A percentile compares a stretch with the other conserved stretches of the same genome.
phyloP scores from a whole-genome alignment of 2,329 filamentous ascomycete genomes.

The Dissoconium aciculare region DNA sequence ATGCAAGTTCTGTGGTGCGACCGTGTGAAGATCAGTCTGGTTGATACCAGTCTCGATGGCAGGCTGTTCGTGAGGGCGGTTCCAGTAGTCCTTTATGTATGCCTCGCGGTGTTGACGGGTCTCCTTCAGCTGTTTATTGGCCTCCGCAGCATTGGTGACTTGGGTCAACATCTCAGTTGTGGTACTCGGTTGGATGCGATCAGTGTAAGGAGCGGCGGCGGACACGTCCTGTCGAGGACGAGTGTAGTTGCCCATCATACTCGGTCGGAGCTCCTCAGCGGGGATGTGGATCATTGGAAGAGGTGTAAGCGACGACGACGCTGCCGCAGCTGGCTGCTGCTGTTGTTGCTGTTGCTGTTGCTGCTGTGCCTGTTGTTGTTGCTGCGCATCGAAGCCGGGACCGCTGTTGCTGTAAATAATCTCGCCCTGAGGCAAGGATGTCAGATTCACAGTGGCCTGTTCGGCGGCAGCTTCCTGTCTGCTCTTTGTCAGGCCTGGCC shows the following conservation, averaged over 20 bases:
- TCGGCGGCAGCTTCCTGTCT: slow-evolving; percentile 66
- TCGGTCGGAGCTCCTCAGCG: slow-evolving; percentile 60
- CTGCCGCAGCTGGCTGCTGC: slow-evolving; percentile 40
- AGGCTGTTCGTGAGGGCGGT: slow-evolving; percentile 60
- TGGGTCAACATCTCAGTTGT: slow-evolving; percentile 70
- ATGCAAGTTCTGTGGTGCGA: slow-evolving; percentile 31
- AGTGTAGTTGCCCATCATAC: slow-evolving; percentile 70
- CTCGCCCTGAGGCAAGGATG: slow-evolving; percentile 59
- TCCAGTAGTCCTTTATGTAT: slow-evolving; percentile 70
- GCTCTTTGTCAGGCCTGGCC: slow-evolving; percentile 79
- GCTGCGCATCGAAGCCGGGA: slow-evolving; percentile 22
- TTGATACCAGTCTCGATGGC: slow-evolving; percentile 33
- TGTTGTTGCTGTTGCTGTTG: too few species aligned
- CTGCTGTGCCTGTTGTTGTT: too few species aligned
- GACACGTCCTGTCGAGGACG: slow-evolving; percentile 80
- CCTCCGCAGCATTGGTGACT: slow-evolving; percentile 77
- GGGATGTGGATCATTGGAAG: slow-evolving; percentile 74
- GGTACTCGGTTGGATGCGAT: slow-evolving; percentile 62
- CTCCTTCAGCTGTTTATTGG: slow-evolving; percentile 69
- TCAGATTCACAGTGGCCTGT: slow-evolving; percentile 41
- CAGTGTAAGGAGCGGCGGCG: slow-evolving; percentile 68
- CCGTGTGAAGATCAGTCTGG: slow-evolving; percentile 26
- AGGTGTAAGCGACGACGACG: slow-evolving; percentile 54
- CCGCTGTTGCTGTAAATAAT: slow-evolving; percentile 71
- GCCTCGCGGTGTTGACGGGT: slow-evolving; percentile 66